phyloP scores from a whole-genome alignment of 345 rosid species.

The Pelargonium nanum region DNA sequence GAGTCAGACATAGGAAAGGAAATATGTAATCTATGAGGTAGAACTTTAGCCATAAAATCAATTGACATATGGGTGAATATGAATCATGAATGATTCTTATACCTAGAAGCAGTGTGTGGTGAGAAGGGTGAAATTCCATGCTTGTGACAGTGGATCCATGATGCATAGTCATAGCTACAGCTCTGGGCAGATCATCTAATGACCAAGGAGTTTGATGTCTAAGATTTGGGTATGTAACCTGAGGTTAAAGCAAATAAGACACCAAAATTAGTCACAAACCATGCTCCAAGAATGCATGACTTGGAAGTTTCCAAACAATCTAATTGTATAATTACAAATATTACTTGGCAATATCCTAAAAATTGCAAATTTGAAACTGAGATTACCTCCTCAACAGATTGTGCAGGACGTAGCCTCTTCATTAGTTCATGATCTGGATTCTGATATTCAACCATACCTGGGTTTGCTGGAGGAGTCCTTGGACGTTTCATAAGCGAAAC shows the following conservation, averaged over 20 bases:
- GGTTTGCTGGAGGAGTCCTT: conserved; percentile 55
- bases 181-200: conserved; percentile 72
- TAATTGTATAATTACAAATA: conserved; percentile 9
- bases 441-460: conserved; percentile 77
- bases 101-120: conserved; percentile 70
- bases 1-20: conserved; percentile 12
- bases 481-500: conserved; percentile 64
- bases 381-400: conserved; percentile 71
- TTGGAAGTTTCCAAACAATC: neutral
- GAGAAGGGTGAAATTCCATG: conserved; percentile 86
- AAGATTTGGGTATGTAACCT: conserved; percentile 62
- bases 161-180: conserved; percentile 52
- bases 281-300: neutral
- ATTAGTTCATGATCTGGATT: conserved; percentile 69
- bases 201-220: conserved; percentile 60
- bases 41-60: conserved; percentile 3
- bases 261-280: conserved; percentile 1
- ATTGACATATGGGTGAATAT: neutral
- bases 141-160: conserved; percentile 72
- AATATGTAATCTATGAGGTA: neutral
- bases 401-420: conserved; percentile 73
- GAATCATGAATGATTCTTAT: conserved; percentile 14
- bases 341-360: conserved; percentile 3
- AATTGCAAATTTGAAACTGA: conserved; percentile 3
- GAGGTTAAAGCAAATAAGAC: conserved; percentile 12